Conservation (phyloP, 129 eudicot genomes). For the Arctium minus region DNA sequence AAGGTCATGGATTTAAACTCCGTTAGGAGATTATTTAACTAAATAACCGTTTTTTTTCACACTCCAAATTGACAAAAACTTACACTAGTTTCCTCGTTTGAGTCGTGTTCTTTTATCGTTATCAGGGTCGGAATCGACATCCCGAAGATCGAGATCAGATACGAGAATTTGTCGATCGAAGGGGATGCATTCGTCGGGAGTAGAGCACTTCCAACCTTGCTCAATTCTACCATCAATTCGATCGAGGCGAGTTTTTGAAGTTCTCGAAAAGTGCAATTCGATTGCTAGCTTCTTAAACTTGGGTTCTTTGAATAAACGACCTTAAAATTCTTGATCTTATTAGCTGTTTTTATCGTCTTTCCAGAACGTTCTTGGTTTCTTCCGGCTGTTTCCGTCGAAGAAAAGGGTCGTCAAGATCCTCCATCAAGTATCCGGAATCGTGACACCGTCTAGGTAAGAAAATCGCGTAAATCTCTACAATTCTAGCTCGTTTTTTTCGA, state of each 20-base stretch:
- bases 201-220: conserved; percentile 82
- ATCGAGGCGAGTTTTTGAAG: conserved; percentile 43
- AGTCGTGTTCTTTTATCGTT: not conserved
- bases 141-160: conserved; percentile 70
- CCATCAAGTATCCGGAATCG: conserved; percentile 55
- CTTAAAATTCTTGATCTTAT: not conserved
- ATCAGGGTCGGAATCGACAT: conserved; percentile 67
- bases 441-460: conserved; percentile 65
- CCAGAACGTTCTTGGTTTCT: conserved; percentile 53
- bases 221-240: conserved; percentile 55
- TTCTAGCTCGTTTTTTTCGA: not conserved
- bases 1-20: not conserved
- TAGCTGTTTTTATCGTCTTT: not conserved
- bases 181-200: conserved; percentile 72
- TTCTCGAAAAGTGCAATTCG: not conserved
- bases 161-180: conserved; percentile 56
- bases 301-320: not conserved
- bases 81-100: not conserved
- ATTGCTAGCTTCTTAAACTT: not conserved
- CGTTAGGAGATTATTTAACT: not conserved
- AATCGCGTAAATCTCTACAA: not conserved
- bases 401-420: conserved; percentile 67
- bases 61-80: not conserved
- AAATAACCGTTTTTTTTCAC: not conserved
- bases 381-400: conserved; percentile 58